Evolutionary conservation across 352 stramenopile species (phyloP).

Genomic region (Pythium monospermum): DNA sequence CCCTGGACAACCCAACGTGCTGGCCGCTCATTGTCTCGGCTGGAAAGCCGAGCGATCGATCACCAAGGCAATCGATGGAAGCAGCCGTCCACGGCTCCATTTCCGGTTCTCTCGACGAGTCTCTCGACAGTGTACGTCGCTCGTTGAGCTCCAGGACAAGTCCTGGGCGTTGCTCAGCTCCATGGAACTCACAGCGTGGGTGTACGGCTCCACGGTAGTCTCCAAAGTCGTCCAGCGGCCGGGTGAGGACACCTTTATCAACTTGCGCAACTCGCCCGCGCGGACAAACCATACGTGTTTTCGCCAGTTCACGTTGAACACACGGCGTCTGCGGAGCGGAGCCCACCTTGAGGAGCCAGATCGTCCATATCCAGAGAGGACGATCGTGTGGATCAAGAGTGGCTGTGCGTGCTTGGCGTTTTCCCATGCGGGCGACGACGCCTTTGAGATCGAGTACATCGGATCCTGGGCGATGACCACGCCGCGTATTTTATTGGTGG

Average conservation of each 20-base stretch:
- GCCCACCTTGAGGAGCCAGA: not conserved
- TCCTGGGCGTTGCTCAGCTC: constrained; percentile 6
- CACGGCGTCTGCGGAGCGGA: not conserved
- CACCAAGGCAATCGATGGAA: not conserved
- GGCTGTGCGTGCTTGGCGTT: constrained; percentile 3
- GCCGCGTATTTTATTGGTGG: constrained; percentile 4
- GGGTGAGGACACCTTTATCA: constrained; percentile 4
- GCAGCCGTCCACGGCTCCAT: not conserved
- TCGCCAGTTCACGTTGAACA: no score
- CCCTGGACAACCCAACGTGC: not conserved
- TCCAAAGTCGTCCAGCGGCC: constrained; percentile 1
- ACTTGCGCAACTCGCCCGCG: constrained; percentile 2
- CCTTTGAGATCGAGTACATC: constrained; percentile 7
- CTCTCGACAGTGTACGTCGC: not conserved
- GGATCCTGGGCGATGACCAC: constrained; percentile 1
- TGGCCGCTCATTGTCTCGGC: constrained; percentile 1
- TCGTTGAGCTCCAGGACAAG: not conserved
- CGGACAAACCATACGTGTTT: no score
- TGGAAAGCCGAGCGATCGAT: constrained; percentile 1
- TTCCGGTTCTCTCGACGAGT: constrained; percentile 2
- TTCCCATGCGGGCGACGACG: not conserved
- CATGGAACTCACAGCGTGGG: not conserved
- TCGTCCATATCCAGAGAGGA: no score
- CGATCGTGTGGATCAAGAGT: not conserved
- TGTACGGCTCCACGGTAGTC: not conserved